A percentile compares a stretch with the other conserved stretches of the same genome.
These are phyloP conservation scores for Ulota crispa DNA, from an alignment of 225 moss, liverwort and hornwort species.

Conservation along the genomic window DNA sequence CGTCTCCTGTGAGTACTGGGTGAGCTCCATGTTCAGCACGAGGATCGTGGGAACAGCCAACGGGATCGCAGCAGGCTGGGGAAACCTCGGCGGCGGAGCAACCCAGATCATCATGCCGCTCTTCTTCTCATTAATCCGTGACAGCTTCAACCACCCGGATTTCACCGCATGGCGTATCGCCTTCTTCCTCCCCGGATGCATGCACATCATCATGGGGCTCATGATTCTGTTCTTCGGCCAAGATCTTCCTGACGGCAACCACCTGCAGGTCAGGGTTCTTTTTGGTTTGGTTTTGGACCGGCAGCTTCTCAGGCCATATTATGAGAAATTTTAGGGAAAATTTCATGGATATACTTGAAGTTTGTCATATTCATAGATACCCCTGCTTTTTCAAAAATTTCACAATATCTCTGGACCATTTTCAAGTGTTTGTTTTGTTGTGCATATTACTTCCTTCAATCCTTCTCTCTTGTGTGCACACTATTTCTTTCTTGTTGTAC, in stretches of 20 bases:
- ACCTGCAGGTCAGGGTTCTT: conserved; percentile 9
- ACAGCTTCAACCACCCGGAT: conserved; percentile 40
- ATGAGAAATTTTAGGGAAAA: too few species aligned
- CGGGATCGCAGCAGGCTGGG: conserved; percentile 56
- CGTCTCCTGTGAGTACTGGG: conserved; percentile 83
- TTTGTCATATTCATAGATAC: too few species aligned
- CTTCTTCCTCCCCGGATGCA: conserved; percentile 64
- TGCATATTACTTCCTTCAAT: too few species aligned
- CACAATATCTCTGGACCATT: too few species aligned
- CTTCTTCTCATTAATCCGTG: conserved; percentile 62
- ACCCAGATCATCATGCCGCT: conserved; percentile 85
- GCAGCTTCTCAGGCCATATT: too few species aligned
- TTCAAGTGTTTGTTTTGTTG: too few species aligned
- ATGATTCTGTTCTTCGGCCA: conserved; percentile 49
- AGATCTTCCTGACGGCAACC: conserved; percentile 75
- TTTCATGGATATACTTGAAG: too few species aligned
- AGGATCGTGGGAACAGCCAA: conserved; percentile 69
- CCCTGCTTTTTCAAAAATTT: too few species aligned
- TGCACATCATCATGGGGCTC: conserved; percentile 70
- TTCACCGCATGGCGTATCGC: conserved; percentile 74
- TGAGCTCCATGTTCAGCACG: conserved; percentile 77
- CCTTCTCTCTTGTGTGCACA: too few species aligned
- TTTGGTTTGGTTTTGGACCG: too few species aligned
- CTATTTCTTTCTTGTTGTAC: too few species aligned
- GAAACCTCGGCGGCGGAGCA: conserved; percentile 52